A percentile compares a stretch with the other conserved stretches of the same genome.
Evolutionary conservation across 2,329 filamentous ascomycete species (phyloP).

Genomic region (Fusarium multiceps): DNA sequence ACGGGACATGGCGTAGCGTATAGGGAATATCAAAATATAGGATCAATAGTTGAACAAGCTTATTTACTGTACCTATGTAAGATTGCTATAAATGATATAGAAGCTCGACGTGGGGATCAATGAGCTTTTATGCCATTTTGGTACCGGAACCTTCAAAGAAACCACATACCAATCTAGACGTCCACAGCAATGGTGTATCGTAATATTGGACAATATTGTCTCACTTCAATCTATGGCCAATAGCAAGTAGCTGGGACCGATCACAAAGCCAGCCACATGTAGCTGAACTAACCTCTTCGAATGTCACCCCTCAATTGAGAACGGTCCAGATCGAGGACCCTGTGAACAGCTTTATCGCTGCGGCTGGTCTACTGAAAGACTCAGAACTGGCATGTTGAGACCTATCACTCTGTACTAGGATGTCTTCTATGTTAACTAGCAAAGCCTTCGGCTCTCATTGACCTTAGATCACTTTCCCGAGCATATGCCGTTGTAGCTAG

Average conservation of each 20-base stretch:
- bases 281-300: not conserved
- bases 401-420: too few relatives aligned
- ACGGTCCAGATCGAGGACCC: not conserved
- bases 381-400: not conserved
- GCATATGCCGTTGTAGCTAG: too few relatives aligned
- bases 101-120: not conserved
- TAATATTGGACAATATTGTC: conserved; percentile 7
- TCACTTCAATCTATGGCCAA: not conserved
- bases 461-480: too few relatives aligned
- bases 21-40: not conserved
- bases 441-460: too few relatives aligned
- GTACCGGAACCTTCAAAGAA: conserved; percentile 13
- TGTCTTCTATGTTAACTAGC: too few relatives aligned
- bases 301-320: not conserved
- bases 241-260: not conserved
- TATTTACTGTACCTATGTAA: too few relatives aligned
- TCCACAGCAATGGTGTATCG: not conserved
- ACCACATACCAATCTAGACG: not conserved
- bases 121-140: conserved; percentile 20
- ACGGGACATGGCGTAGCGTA: conserved; percentile 39
- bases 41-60: too few relatives aligned
- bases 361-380: not conserved
- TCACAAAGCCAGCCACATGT: conserved; percentile 1
- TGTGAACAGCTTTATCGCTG: not conserved
- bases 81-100: too few relatives aligned